A percentile compares a stretch with the other conserved stretches of the same genome.
Evolutionary conservation across 352 stramenopile genomes (phyloP).

Genomic region (Globisporangium nagaii): DNA sequence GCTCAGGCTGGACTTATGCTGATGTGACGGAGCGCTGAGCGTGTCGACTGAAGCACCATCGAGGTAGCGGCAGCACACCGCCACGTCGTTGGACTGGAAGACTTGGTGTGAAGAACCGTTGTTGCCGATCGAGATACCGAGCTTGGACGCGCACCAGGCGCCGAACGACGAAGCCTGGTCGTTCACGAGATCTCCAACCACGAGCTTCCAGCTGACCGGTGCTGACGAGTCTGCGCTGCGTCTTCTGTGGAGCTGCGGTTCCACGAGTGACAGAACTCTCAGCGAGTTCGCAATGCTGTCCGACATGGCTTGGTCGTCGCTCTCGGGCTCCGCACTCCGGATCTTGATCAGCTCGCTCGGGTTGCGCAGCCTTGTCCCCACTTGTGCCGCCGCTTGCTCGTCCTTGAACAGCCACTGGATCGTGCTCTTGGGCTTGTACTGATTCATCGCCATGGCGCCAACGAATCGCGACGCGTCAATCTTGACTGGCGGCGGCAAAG

Average conservation of each 20-base stretch:
- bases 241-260: constrained; percentile 14
- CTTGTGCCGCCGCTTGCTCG: background rate
- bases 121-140: constrained; percentile 18
- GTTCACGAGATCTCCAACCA: constrained; percentile 68
- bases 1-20: constrained; percentile 24
- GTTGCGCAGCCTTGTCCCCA: constrained; percentile 22
- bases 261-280: constrained; percentile 29
- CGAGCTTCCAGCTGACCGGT: constrained; percentile 55
- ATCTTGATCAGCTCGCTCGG: constrained; percentile 9
- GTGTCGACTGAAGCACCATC: constrained; percentile 21
- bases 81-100: constrained; percentile 16
- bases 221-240: constrained; percentile 10
- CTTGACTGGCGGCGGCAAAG: constrained; percentile 27
- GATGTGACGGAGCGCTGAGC: background rate
- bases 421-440: constrained; percentile 39
- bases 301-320: background rate
- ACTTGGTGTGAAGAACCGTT: constrained; percentile 12
- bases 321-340: background rate
- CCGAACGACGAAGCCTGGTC: constrained; percentile 53
- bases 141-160: constrained; percentile 60
- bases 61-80: constrained; percentile 61
- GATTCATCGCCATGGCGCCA: constrained; percentile 9
- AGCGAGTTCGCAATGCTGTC: constrained; percentile 9
- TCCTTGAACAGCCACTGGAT: constrained; percentile 40
- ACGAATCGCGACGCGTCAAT: constrained; percentile 26